Evolutionary conservation across 441 rosid species (phyloP).

Genomic region (Arabidopsis lyrata): DNA sequence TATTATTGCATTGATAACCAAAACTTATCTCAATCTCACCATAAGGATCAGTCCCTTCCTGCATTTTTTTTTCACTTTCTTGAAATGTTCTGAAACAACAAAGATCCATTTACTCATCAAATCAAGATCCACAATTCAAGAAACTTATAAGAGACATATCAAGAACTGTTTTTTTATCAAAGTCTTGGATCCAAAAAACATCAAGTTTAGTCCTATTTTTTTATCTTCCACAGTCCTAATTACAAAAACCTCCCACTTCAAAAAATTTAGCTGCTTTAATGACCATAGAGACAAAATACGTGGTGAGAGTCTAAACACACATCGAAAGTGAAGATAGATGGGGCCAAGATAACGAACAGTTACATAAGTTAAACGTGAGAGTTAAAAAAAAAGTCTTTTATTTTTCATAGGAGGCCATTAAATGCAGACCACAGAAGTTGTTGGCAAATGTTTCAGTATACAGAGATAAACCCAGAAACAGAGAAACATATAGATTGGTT

Average conservation of each 20-base stretch:
- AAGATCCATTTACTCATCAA: slow-evolving; percentile 16
- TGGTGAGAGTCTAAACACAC: slow-evolving; percentile 31
- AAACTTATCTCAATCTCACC: slow-evolving; percentile 87
- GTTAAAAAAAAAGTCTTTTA: not conserved
- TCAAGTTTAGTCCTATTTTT: too few relatives aligned
- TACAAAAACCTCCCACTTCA: not conserved
- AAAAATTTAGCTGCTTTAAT: not conserved
- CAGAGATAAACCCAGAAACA: slow-evolving; percentile 35
- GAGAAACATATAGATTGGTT: slow-evolving; percentile 8
- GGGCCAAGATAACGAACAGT: slow-evolving; percentile 30
- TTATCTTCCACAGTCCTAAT: not conserved
- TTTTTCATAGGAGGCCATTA: slow-evolving; percentile 12
- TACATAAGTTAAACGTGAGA: not conserved
- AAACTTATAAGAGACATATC: not conserved
- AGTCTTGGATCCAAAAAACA: not conserved
- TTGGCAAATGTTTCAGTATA: not conserved
- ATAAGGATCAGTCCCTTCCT: slow-evolving; percentile 55
- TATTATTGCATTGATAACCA: slow-evolving; percentile 73
- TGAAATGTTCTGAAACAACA: slow-evolving; percentile 36
- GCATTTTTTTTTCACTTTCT: slow-evolving; percentile 45
- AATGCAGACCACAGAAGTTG: slow-evolving; percentile 40
- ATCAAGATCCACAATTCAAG: slow-evolving; percentile 4
- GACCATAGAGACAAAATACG: slow-evolving; percentile 23
- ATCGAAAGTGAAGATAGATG: slow-evolving; percentile 32
- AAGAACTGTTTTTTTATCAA: not conserved